These are phyloP conservation scores for Ceraceosorus guamensis DNA, from an alignment of 1,284 basidiomycete genomes.

Conservation along the genomic window DNA sequence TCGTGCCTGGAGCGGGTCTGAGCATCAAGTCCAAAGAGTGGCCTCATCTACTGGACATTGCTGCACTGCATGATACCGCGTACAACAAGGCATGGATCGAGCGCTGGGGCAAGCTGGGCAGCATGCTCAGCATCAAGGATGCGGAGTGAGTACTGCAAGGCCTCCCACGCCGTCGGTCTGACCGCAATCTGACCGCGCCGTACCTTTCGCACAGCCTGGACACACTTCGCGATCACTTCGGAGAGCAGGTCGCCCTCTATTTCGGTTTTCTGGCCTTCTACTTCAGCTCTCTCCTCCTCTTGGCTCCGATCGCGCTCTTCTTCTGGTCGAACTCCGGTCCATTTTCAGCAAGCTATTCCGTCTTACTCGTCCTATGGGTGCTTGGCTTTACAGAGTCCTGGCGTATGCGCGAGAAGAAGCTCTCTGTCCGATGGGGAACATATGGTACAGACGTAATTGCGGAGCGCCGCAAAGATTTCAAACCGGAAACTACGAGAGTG, in stretches of 20 bases:
- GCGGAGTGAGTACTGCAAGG: conserved; percentile 15
- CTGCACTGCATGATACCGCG: conserved; percentile 36
- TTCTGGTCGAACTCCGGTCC: conserved; percentile 33
- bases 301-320: conserved; percentile 25
- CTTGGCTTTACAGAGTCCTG: conserved; percentile 40
- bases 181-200: conserved; percentile 1
- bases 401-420: conserved; percentile 41
- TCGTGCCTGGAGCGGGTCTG: conserved; percentile 27
- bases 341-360: conserved; percentile 34
- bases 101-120: conserved; percentile 19
- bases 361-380: conserved; percentile 35
- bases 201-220: conserved; percentile 21
- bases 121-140: conserved; percentile 23
- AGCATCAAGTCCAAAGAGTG: conserved; percentile 20
- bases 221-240: conserved; percentile 39
- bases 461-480: conserved; percentile 28
- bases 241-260: conserved; percentile 46
- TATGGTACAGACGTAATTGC: conserved; percentile 28
- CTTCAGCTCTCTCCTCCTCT: conserved; percentile 33
- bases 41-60: conserved; percentile 42
- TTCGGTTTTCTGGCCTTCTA: conserved; percentile 46
- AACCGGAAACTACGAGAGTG: conserved; percentile 19
- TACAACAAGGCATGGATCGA: conserved; percentile 43
- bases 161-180: neutral
- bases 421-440: conserved; percentile 45